Conservation (phyloP, 1,284 basidiomycete genomes). For the Sparassis latifolia region DNA sequence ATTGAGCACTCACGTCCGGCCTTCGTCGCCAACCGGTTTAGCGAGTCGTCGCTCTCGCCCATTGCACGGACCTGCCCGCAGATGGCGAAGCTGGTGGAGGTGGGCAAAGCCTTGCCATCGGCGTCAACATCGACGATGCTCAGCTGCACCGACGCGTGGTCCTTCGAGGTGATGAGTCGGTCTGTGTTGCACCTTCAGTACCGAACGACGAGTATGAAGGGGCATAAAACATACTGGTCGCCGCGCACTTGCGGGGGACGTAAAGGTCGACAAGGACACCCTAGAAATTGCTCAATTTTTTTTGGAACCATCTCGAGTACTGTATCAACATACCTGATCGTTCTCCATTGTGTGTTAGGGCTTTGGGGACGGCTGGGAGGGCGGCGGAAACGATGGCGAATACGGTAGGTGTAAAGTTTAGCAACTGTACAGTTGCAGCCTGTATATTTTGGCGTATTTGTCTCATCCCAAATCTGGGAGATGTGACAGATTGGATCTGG, state of each 20-base stretch:
- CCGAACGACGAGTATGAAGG: neutral
- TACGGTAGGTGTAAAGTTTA: slow-evolving; percentile 21
- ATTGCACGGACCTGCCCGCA: slow-evolving; percentile 91
- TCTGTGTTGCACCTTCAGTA: slow-evolving; percentile 37
- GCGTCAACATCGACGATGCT: slow-evolving; percentile 93
- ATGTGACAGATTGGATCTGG: neutral
- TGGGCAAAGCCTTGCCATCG: slow-evolving; percentile 82
- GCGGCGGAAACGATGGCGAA: slow-evolving; percentile 4
- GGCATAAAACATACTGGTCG: slow-evolving; percentile 67
- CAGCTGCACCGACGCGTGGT: slow-evolving; percentile 98
- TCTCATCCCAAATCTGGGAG: neutral
- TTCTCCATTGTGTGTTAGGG: slow-evolving; percentile 60
- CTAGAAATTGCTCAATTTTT: slow-evolving; percentile 34
- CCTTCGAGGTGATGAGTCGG: slow-evolving; percentile 97
- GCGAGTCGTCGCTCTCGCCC: slow-evolving; percentile 94
- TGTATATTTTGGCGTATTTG: slow-evolving; percentile 18
- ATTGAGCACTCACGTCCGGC: slow-evolving; percentile 76
- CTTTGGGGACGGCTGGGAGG: slow-evolving; percentile 14
- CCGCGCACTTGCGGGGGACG: slow-evolving; percentile 98
- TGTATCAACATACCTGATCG: slow-evolving; percentile 51
- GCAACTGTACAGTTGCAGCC: slow-evolving; percentile 29
- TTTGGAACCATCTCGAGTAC: neutral
- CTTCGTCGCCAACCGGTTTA: slow-evolving; percentile 95
- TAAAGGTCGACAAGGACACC: slow-evolving; percentile 99
- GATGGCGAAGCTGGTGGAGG: slow-evolving; percentile 90